Conservation (phyloP, 257 asterid species). For the Capsicum pubescens region DNA sequence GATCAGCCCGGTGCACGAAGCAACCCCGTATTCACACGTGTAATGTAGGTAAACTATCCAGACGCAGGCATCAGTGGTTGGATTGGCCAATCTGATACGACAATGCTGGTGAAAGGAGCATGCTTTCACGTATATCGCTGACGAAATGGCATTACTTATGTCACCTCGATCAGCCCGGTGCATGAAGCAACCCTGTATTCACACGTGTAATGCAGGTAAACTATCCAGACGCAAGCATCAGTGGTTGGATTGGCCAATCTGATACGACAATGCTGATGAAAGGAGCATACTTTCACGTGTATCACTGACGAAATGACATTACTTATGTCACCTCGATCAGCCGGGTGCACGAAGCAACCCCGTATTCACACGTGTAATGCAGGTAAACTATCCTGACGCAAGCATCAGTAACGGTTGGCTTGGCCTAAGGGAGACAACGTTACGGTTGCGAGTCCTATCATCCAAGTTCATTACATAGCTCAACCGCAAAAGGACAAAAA, state of each 20-base stretch:
- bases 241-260: background rate
- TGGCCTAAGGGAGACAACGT: background rate
- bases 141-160: background rate
- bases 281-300: background rate
- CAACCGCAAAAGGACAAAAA: background rate
- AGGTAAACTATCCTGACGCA: background rate
- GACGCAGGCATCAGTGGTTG: no score
- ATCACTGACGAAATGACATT: background rate
- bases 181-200: background rate
- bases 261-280: background rate
- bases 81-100: background rate
- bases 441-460: background rate
- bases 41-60: no score
- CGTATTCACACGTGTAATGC: background rate
- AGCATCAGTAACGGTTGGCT: background rate
- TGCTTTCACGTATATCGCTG: background rate
- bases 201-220: background rate
- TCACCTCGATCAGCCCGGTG: background rate
- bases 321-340: background rate
- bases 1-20: no score
- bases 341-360: background rate
- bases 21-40: no score
- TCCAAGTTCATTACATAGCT: constrained; percentile 8
- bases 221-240: background rate
- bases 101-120: background rate